Percentiles rank a stretch among this genome's conserved stretches.
phyloP scores from a whole-genome alignment of 1,139 yeast species.

The Debaryomycetaceae sp. region DNA sequence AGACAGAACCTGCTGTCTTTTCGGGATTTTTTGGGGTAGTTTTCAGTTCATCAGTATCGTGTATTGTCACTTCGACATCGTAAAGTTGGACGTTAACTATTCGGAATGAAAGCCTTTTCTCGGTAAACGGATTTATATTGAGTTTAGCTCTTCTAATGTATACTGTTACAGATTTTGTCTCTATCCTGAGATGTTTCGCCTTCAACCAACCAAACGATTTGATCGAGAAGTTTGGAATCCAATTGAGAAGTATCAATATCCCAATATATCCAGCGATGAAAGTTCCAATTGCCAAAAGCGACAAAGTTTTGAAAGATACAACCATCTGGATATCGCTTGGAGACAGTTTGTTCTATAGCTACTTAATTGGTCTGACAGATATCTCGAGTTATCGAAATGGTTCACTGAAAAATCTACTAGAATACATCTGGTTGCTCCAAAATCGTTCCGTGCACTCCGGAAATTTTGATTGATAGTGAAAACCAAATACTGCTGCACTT shows the following conservation, averaged over 20 bases:
- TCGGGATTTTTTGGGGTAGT: background rate
- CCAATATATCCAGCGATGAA: slow-evolving; percentile 15
- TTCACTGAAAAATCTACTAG: background rate
- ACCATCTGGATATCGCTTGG: background rate
- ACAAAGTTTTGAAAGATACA: background rate
- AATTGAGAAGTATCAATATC: slow-evolving; percentile 22
- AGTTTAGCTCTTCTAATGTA: slow-evolving; percentile 22
- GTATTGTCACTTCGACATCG: slow-evolving; percentile 20
- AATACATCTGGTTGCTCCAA: background rate
- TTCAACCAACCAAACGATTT: slow-evolving; percentile 38
- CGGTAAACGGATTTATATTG: slow-evolving; percentile 24
- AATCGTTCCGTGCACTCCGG: background rate
- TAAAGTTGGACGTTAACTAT: slow-evolving; percentile 27
- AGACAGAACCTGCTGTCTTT: no score
- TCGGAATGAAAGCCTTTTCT: slow-evolving; percentile 27
- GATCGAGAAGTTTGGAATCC: slow-evolving; percentile 32
- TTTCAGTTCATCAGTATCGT: background rate
- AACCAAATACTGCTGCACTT: no score
- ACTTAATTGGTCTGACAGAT: background rate
- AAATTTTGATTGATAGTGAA: no score
- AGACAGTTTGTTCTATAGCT: background rate
- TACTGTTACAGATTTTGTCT: slow-evolving; percentile 14
- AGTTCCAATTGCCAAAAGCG: background rate
- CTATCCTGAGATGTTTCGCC: slow-evolving; percentile 26
- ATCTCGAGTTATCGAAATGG: background rate